Base-by-base conservation (phyloP, 83 land plant genomes). In the Picea abies region DNA sequence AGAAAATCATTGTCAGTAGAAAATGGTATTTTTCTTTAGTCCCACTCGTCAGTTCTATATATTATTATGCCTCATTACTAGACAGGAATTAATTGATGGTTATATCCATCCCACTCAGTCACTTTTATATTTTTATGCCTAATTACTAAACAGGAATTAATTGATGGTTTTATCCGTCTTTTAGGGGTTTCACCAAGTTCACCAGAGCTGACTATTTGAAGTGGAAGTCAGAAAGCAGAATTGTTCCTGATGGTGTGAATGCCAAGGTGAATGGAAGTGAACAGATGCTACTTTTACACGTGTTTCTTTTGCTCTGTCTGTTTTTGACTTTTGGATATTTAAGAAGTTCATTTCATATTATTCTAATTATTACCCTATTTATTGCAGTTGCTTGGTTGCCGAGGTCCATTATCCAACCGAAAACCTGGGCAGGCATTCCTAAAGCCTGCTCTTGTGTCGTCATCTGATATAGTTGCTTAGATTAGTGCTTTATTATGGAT, bases 111-210 rank as follows among this genome's bases (percentile, higher is more conserved):
- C 26, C 75, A 20, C 87, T 3, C 58, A 2, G 2, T 52, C 14
- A 52, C 58, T 52, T 52, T 11, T 52, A 2, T 52, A 52, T 52
- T 60, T 35, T 37, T 14, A 67, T 67, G 5, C 7, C 60, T 67
- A 3, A 67, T 67, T 67, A 67, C 12, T 9, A 8, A 10, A 26
- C 6, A 20, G 39, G 39, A 72, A 23, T 11, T 72, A 23, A 26
- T 8, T 72, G 19, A 32, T 17, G 19, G 11, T 12, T 39, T 1
- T 72, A 16, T 72, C 4, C 12, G 14, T 58, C 25, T 37, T 82
- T 14, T 88, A 92, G 95, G 96, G 96, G 96, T 12, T 94, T 94
- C 76, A 94, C 96, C 15, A 94, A 94, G 76, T 94, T 84, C 79
- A 89, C 85, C 75, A 85, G 95, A 16, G 80, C 85, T 47, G 96